phyloP scores from a whole-genome alignment of 108 stramenopile genomes.

The Nitzschia sp. region DNA sequence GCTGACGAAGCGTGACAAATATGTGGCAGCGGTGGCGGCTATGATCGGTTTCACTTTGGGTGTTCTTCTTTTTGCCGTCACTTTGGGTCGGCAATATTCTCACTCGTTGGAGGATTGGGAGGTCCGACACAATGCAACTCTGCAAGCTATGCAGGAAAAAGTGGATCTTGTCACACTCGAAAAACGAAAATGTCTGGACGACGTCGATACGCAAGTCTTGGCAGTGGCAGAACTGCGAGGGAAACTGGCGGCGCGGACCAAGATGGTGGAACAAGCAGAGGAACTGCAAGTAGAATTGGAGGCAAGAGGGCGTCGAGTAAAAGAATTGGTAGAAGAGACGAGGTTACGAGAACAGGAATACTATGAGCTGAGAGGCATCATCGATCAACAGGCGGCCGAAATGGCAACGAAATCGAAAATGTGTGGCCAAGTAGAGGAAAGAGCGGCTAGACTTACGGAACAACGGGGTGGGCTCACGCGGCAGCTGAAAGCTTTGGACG shows the following conservation, averaged over 20 bases:
- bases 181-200: slow-evolving; percentile 5
- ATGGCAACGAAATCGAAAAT: background rate
- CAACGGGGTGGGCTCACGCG: background rate
- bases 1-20: too few relatives aligned
- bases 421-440: background rate
- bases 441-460: background rate
- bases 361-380: background rate
- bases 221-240: background rate
- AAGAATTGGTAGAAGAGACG: background rate
- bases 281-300: slow-evolving; percentile 1
- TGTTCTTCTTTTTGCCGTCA: too few relatives aligned
- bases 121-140: slow-evolving; percentile 8
- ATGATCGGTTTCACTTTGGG: too few relatives aligned
- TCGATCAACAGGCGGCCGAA: background rate
- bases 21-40: too few relatives aligned
- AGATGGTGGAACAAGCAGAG: background rate
- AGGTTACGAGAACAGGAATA: background rate
- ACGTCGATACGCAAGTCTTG: background rate
- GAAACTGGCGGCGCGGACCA: background rate
- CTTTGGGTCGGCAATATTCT: too few relatives aligned
- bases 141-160: background rate
- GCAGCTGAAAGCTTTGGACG: background rate
- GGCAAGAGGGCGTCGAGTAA: background rate
- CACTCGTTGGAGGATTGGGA: too few relatives aligned
- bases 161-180: background rate